phyloP scores from a whole-genome alignment of 805 yeast species.

The Ogataea naganishii region DNA sequence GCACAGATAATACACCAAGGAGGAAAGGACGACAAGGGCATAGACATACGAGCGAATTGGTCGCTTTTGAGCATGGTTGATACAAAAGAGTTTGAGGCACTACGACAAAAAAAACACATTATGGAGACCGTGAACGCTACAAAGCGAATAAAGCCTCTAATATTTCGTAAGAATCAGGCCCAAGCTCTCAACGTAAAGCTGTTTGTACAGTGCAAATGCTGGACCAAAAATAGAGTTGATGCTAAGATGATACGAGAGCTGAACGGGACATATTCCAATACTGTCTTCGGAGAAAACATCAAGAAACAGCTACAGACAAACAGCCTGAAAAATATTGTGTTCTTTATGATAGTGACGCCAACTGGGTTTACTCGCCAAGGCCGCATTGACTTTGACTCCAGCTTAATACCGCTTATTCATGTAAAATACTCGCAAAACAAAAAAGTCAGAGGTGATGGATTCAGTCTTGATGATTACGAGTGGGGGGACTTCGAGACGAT shows the following conservation, averaged over 20 bases:
- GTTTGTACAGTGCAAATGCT: conserved; percentile 50
- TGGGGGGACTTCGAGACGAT: conserved; percentile 28
- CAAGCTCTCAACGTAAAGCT: conserved; percentile 27
- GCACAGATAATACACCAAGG: conserved; percentile 35
- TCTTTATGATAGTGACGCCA: conserved; percentile 39
- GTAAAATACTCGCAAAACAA: conserved; percentile 28
- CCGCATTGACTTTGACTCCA: conserved; percentile 32
- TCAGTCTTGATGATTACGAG: conserved; percentile 25
- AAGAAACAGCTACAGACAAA: too few species aligned
- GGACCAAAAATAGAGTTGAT: conserved; percentile 29
- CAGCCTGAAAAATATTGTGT: conserved; percentile 8
- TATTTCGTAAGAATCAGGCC: conserved; percentile 8
- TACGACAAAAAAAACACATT: conserved; percentile 1
- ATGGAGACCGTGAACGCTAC: conserved; percentile 16
- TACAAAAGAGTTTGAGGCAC: not conserved
- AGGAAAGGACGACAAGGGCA: conserved; percentile 48
- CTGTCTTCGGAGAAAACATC: conserved; percentile 19
- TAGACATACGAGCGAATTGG: conserved; percentile 50
- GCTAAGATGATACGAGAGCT: conserved; percentile 44
- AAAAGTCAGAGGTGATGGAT: conserved; percentile 7
- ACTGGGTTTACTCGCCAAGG: conserved; percentile 40
- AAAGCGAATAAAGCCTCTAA: conserved; percentile 17
- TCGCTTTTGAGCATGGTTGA: conserved; percentile 15
- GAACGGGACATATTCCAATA: conserved; percentile 38
- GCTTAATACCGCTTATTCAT: conserved; percentile 36